Evolutionary conservation across 305 asterid genomes (phyloP).

Genomic region (Petunia hybrid): DNA sequence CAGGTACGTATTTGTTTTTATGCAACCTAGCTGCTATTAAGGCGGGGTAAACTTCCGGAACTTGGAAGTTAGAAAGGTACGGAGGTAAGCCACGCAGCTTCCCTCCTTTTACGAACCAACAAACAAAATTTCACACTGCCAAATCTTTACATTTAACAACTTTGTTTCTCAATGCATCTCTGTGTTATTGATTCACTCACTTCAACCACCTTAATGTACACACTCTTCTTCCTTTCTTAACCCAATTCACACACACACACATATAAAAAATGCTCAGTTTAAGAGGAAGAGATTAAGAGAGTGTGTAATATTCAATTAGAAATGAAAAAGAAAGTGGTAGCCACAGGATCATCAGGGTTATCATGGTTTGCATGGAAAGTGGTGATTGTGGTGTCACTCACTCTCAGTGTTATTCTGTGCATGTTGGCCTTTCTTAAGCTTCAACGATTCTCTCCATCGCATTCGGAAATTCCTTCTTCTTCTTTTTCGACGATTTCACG

Average conservation of each 20-base stretch:
- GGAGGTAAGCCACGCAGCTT: background rate
- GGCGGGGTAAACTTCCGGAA: too few relatives aligned
- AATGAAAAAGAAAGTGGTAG: conserved; percentile 68
- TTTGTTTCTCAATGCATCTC: conserved; percentile 1
- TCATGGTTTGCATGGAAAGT: conserved; percentile 71
- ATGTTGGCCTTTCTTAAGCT: conserved; percentile 65
- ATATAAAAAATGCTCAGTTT: too few relatives aligned
- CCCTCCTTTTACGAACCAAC: background rate
- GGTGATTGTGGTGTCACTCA: conserved; percentile 53
- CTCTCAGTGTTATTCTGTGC: conserved; percentile 45
- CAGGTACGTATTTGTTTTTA: too few relatives aligned
- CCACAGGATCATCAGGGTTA: conserved; percentile 40
- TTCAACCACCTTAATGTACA: conserved; percentile 21
- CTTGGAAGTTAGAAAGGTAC: too few relatives aligned
- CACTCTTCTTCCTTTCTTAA: background rate
- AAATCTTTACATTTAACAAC: too few relatives aligned
- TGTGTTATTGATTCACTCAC: background rate
- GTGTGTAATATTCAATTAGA: background rate
- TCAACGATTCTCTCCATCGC: conserved; percentile 59
- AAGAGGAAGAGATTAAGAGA: too few relatives aligned
- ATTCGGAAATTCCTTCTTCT: conserved; percentile 35
- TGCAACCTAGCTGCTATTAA: too few relatives aligned
- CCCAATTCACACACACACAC: background rate
- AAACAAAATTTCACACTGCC: background rate
- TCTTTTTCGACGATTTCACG: conserved; percentile 40